phyloP scores from a whole-genome alignment of 805 yeast species.

The Ogataea wickerhamii region DNA sequence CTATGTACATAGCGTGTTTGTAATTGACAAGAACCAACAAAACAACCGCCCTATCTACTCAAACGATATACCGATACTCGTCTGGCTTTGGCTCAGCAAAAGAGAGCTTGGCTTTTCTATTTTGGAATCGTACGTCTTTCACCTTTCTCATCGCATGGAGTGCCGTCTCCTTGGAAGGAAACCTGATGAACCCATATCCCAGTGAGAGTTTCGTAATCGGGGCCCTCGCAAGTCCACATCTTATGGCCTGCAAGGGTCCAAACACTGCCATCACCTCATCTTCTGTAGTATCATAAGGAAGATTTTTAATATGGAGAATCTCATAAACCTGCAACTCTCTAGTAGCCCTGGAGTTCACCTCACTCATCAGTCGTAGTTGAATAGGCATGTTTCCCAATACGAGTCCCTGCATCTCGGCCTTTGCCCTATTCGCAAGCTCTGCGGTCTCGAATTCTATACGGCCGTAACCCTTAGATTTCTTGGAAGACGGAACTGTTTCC shows the following conservation, averaged over 20 bases:
- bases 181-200: slow-evolving; percentile 66
- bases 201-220: slow-evolving; percentile 27
- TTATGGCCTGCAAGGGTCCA: slow-evolving; percentile 26
- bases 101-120: slow-evolving; percentile 38
- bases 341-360: slow-evolving; percentile 3
- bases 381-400: slow-evolving; percentile 29
- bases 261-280: slow-evolving; percentile 24
- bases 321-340: slow-evolving; percentile 19
- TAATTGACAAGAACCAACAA: neutral
- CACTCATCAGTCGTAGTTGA: slow-evolving; percentile 17
- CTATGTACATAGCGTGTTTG: slow-evolving; percentile 15
- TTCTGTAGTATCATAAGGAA: slow-evolving; percentile 27
- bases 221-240: slow-evolving; percentile 28
- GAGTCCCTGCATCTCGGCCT: slow-evolving; percentile 31
- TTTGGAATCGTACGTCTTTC: slow-evolving; percentile 42
- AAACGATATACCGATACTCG: slow-evolving; percentile 26
- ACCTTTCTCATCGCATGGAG: slow-evolving; percentile 42
- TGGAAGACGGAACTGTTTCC: slow-evolving; percentile 14
- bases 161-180: slow-evolving; percentile 41
- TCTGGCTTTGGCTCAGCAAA: slow-evolving; percentile 25
- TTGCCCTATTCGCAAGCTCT: slow-evolving; percentile 23
- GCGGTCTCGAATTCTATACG: slow-evolving; percentile 21
- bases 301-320: slow-evolving; percentile 24
- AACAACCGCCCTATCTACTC: no score
- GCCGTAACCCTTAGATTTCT: slow-evolving; percentile 25